Percentiles rank a stretch among this genome's conserved stretches.
These are phyloP conservation scores for Amniculicola lignicola DNA, from an alignment of 495 filamentous ascomycete genomes.

Conservation along the genomic window DNA sequence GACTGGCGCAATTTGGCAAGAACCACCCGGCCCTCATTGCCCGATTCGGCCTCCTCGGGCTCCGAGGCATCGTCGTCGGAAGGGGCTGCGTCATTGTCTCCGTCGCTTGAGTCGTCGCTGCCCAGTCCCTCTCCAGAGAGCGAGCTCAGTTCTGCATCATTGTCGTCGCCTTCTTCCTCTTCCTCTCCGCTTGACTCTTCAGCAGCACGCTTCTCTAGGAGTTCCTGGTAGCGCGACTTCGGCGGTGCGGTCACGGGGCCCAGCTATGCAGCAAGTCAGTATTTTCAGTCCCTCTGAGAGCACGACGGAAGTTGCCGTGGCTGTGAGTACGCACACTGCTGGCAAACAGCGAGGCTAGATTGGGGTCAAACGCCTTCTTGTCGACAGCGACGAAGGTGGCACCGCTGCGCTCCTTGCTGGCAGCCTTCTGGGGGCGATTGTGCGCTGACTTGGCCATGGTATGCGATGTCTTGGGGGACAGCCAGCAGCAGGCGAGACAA, in stretches of 20 bases:
- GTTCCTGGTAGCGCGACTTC: conserved; percentile 29
- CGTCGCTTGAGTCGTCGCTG: conserved; percentile 2
- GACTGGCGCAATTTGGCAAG: conserved; percentile 20
- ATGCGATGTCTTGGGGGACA: background rate
- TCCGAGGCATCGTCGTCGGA: conserved; percentile 7
- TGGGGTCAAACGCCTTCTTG: conserved; percentile 59
- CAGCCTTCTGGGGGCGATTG: conserved; percentile 18
- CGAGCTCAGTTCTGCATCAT: conserved; percentile 3
- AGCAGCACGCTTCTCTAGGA: background rate
- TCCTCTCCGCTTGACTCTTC: background rate
- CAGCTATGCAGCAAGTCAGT: conserved; percentile 12
- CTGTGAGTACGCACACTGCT: conserved; percentile 63
- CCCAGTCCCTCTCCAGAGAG: background rate
- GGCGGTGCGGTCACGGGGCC: conserved; percentile 31
- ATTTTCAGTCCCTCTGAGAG: background rate
- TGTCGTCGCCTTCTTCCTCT: conserved; percentile 5
- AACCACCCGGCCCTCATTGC: conserved; percentile 5
- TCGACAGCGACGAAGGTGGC: conserved; percentile 16
- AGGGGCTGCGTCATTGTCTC: background rate
- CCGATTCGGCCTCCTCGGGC: background rate
- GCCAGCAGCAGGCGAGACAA: background rate
- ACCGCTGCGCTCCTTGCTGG: background rate
- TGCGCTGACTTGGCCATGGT: conserved; percentile 25
- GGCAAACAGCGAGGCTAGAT: conserved; percentile 74
- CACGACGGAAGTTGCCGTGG: background rate